These are phyloP conservation scores for Ploettnerulaceae sp. DNA, from an alignment of 2,329 filamentous ascomycete genomes.

Conservation along the genomic window DNA sequence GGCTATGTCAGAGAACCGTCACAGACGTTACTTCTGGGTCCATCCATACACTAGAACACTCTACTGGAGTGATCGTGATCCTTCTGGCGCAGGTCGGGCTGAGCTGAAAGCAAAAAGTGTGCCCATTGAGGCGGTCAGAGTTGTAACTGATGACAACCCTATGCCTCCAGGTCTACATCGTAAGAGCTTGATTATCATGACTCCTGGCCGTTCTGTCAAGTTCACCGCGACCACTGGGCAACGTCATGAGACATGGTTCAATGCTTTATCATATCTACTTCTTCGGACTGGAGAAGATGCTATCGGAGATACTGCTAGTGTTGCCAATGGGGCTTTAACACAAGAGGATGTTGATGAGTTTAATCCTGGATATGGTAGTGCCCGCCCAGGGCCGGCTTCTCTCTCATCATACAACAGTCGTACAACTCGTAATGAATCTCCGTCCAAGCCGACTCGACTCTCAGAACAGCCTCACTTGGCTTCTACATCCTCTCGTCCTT, in stretches of 20 bases:
- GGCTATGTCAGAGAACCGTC: constrained; percentile 82
- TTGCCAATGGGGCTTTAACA: constrained; percentile 50
- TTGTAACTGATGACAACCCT: constrained; percentile 90
- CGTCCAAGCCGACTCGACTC: constrained; percentile 37
- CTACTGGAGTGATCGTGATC: constrained; percentile 94
- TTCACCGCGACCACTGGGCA: constrained; percentile 93
- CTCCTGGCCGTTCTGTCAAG: constrained; percentile 82
- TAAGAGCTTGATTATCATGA: constrained; percentile 87
- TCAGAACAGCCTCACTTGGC: constrained; percentile 26
- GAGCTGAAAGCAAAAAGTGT: constrained; percentile 84
- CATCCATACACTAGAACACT: constrained; percentile 94
- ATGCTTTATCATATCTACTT: constrained; percentile 88
- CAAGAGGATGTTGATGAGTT: constrained; percentile 71
- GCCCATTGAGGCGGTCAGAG: constrained; percentile 81
- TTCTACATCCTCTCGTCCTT: constrained; percentile 27
- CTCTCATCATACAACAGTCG: constrained; percentile 78
- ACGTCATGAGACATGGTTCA: constrained; percentile 97
- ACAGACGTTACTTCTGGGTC: constrained; percentile 97
- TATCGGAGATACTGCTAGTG: constrained; percentile 51
- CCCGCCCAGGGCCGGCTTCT: constrained; percentile 55
- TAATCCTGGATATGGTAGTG: constrained; percentile 57
- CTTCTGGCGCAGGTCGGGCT: constrained; percentile 68
- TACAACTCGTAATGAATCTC: constrained; percentile 61
- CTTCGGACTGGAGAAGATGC: constrained; percentile 68
- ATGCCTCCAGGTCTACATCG: constrained; percentile 91